These are phyloP conservation scores for Ophiostoma triangulosporum DNA, from an alignment of 2,329 filamentous ascomycete genomes.

Conservation along the genomic window DNA sequence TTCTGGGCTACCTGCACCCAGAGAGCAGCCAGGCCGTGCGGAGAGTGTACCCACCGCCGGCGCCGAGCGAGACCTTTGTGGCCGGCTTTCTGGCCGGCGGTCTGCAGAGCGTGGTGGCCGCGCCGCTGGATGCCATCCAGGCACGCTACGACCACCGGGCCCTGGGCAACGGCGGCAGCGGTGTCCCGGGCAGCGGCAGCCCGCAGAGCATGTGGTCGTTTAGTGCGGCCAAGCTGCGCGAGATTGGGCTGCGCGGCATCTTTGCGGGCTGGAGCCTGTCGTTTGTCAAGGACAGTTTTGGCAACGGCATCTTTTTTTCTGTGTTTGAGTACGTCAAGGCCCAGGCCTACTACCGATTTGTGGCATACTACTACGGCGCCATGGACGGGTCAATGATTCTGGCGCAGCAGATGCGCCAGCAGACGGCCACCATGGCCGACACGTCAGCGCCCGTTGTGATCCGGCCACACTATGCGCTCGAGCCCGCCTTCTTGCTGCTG, in stretches of 20 bases:
- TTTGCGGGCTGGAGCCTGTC: constrained; percentile 62
- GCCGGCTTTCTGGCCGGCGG: constrained; percentile 57
- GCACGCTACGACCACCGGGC: constrained; percentile 52
- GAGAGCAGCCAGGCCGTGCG: constrained; percentile 43
- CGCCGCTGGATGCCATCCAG: constrained; percentile 63
- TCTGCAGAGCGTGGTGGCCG: constrained; percentile 58
- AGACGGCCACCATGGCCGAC: constrained; percentile 26
- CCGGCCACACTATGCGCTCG: constrained; percentile 60
- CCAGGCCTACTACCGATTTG: constrained; percentile 58
- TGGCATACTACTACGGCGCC: constrained; percentile 55
- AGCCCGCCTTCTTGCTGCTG: constrained; percentile 56
- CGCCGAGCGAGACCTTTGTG: constrained; percentile 48
- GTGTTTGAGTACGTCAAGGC: constrained; percentile 66
- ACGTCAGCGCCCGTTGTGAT: constrained; percentile 31
- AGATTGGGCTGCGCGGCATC: constrained; percentile 58
- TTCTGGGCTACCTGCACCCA: constrained; percentile 51
- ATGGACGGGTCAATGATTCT: constrained; percentile 36
- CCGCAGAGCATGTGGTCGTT: constrained; percentile 62
- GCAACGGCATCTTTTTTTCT: constrained; percentile 59
- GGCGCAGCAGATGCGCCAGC: constrained; percentile 12
- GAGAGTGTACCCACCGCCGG: constrained; percentile 57
- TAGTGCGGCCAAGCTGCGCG: constrained; percentile 49
- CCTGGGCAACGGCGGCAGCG: constrained; percentile 21
- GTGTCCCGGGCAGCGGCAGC: constrained; percentile 18
- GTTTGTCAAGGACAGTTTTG: constrained; percentile 55